Evolutionary conservation across 352 stramenopile genomes (phyloP), one percentile per base, ranked within the genome.

Genomic region (Globisporangium sylvaticum): DNA sequence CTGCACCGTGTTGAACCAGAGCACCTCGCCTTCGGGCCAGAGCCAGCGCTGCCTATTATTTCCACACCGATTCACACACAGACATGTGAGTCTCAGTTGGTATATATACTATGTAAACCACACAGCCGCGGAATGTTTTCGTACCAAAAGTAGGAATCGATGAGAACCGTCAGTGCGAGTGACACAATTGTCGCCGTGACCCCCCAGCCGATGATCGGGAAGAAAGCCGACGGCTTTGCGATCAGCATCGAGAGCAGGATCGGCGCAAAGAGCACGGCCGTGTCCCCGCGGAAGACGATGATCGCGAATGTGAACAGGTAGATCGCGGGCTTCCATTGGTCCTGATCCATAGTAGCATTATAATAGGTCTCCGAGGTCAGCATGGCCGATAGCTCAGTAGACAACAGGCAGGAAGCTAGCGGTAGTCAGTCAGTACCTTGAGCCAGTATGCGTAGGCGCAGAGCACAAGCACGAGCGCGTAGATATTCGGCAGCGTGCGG

Each of bases 11-110:
- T 95, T 95, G 72, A 98, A 99, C 76, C 95, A 99, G 31, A 99
- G 86, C 9, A 99, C 98, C 64, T 97, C 89, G 31, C 97, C 96
- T 70, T 99, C 98, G n/a, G 98, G 97, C 97, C 97, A 99, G 24
- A 99, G 72, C 90, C 82, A 96, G 9, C 89, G 84, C 69, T 88
- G 83, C 77, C 68, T 79, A 20, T 7, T 14, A n/a, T 24, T 1
- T n/a, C n/a, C 18, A 50, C 42, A 50, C 18, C n/a, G 6, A 24
- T 1, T 24, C 42, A 24, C 8, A 39, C 20, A 59, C 15, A 34
- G 8, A 32, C 24, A 39, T 15, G 18, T 29, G 14, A 25, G 18
- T 18, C 12, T 54, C 48, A 14, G 20, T 4, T 15, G 29, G 44
- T 3, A 66, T 31, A 52, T 18, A 27, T 12, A 27, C n/a, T n/a